phyloP scores from a whole-genome alignment of 495 filamentous ascomycete species.

The Annulohypoxylon moriforme region DNA sequence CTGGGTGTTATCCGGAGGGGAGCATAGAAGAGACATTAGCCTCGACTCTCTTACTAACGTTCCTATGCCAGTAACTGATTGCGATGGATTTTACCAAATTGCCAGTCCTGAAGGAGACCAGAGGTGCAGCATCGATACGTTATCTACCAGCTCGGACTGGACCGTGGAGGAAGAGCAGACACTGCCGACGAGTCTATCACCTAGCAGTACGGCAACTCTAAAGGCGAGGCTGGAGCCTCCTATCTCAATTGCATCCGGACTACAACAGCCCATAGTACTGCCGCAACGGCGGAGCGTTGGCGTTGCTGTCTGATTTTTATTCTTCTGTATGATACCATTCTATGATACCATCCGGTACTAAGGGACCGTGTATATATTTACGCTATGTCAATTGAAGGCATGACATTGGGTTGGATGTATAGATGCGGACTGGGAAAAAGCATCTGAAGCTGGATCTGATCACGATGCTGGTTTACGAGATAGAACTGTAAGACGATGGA shows the following conservation, averaged over 20 bases:
- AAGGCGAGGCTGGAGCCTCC: constrained; percentile 46
- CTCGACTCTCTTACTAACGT: constrained; percentile 60
- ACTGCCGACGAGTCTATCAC: constrained; percentile 57
- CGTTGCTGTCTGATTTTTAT: constrained; percentile 55
- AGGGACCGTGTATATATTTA: constrained; percentile 37
- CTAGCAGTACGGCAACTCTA: constrained; percentile 52
- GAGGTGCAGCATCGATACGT: constrained; percentile 54
- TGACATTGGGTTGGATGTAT: constrained; percentile 31
- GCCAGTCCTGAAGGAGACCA: constrained; percentile 46
- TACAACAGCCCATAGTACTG: constrained; percentile 40
- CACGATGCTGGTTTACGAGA: constrained; percentile 42
- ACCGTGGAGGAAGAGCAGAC: constrained; percentile 54
- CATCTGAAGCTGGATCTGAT: constrained; percentile 42
- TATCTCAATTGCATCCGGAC: constrained; percentile 40
- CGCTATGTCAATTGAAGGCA: constrained; percentile 22
- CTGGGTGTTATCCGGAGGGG: constrained; percentile 61
- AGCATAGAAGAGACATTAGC: constrained; percentile 51
- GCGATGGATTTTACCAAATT: constrained; percentile 66
- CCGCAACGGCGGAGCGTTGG: constrained; percentile 57
- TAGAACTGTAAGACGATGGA: constrained; percentile 24
- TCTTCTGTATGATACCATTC: constrained; percentile 41
- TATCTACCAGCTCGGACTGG: constrained; percentile 56
- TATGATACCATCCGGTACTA: constrained; percentile 43
- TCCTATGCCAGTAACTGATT: constrained; percentile 58
- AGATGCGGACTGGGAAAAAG: constrained; percentile 37